phyloP scores from a whole-genome alignment of 2,329 filamentous ascomycete species.

The Lithohypha guttulata region DNA sequence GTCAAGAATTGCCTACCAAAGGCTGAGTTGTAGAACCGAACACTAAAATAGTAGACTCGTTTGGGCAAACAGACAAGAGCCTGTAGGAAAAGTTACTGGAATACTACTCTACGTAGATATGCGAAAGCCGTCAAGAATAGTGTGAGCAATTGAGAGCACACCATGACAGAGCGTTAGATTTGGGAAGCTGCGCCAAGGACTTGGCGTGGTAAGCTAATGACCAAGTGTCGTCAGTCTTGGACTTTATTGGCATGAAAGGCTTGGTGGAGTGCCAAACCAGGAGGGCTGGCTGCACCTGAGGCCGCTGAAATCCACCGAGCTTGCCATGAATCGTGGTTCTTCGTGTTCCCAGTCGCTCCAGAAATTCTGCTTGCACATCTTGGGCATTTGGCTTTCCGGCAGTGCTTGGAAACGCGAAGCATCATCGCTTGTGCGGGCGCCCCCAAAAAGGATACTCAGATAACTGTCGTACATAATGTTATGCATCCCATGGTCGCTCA shows the following conservation, averaged over 20 bases:
- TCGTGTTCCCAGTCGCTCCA: conserved; percentile 4
- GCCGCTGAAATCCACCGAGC: background rate
- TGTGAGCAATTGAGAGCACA: too few species aligned
- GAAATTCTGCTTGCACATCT: conserved; percentile 3
- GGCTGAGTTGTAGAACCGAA: too few species aligned
- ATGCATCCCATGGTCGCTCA: conserved; percentile 4
- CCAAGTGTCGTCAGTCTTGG: conserved; percentile 2
- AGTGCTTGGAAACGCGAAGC: background rate
- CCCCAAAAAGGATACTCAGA: too few species aligned
- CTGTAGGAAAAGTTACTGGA: background rate
- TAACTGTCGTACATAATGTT: conserved; percentile 3
- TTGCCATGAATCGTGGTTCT: background rate
- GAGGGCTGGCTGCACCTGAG: conserved; percentile 4
- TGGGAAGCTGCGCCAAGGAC: conserved; percentile 2
- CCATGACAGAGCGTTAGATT: conserved; percentile 2
- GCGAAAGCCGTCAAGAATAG: too few species aligned
- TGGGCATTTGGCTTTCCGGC: conserved; percentile 3
- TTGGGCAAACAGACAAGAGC: background rate
- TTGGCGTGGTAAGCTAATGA: conserved; percentile 5
- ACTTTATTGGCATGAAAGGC: conserved; percentile 7
- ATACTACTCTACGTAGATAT: too few species aligned
- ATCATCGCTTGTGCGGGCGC: conserved; percentile 3
- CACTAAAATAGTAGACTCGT: background rate
- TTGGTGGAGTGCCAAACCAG: conserved; percentile 3
- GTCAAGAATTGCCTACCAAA: too few species aligned